These are phyloP conservation scores for Phialocephala subalpina DNA, from an alignment of 2,329 filamentous ascomycete genomes.

Conservation along the genomic window DNA sequence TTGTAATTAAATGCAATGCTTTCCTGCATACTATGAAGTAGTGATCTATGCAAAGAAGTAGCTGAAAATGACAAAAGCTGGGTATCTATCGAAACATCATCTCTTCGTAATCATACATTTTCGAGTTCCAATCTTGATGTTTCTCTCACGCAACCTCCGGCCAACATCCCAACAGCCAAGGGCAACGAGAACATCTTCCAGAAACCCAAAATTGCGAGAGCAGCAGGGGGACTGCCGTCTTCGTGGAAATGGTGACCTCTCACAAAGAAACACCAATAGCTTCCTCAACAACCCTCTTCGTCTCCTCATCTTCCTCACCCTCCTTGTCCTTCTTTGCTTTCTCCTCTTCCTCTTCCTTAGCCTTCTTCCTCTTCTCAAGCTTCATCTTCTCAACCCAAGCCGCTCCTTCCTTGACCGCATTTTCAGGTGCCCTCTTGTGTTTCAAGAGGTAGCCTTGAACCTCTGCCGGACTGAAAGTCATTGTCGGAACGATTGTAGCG, in stretches of 20 bases:
- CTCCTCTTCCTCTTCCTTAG: constrained; percentile 37
- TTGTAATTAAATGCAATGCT: no score
- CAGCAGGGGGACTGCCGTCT: no score
- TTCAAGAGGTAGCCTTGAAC: constrained; percentile 72
- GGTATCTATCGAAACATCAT: constrained; percentile 1
- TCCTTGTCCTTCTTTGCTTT: constrained; percentile 23
- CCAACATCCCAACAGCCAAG: neutral
- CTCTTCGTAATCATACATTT: constrained; percentile 3
- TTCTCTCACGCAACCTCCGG: no score
- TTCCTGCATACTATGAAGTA: no score
- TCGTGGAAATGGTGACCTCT: neutral
- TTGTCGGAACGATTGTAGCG: constrained; percentile 57
- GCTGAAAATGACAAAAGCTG: neutral
- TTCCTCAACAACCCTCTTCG: constrained; percentile 8
- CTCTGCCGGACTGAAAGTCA: constrained; percentile 66
- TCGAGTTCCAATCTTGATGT: neutral
- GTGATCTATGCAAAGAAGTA: no score
- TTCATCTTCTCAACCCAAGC: constrained; percentile 60
- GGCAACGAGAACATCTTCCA: neutral
- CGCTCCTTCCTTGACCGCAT: constrained; percentile 60
- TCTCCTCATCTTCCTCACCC: constrained; percentile 27
- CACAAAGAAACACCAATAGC: neutral
- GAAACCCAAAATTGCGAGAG: neutral
- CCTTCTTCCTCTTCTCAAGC: constrained; percentile 38
- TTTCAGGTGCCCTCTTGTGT: constrained; percentile 64